Evolutionary conservation across 1,284 basidiomycete genomes (phyloP).

Genomic region (Naganishia cerealis): DNA sequence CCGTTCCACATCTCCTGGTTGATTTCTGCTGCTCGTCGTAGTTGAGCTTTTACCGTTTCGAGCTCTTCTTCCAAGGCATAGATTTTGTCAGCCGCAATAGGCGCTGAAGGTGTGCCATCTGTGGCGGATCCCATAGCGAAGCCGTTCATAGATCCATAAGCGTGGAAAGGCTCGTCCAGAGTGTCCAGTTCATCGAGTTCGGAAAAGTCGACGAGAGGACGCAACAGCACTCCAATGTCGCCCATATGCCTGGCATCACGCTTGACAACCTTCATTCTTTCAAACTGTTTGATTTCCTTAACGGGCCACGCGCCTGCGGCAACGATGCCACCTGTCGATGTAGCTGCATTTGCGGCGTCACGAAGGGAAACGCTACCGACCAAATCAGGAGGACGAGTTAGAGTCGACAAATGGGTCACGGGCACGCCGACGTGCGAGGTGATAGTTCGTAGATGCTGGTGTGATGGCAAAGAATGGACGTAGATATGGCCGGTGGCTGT

Average conservation of each 20-base stretch:
- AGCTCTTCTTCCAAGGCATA: slow-evolving; percentile 71
- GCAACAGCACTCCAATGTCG: slow-evolving; percentile 42
- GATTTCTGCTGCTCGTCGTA: slow-evolving; percentile 75
- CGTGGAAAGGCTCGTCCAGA: not conserved
- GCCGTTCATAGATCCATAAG: slow-evolving; percentile 11
- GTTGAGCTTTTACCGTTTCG: slow-evolving; percentile 63
- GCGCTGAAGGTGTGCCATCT: not conserved
- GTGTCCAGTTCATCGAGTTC: slow-evolving; percentile 34
- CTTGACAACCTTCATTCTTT: slow-evolving; percentile 48
- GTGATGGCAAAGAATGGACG: slow-evolving; percentile 82
- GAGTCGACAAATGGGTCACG: slow-evolving; percentile 71
- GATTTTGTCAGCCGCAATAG: slow-evolving; percentile 46
- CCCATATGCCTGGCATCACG: slow-evolving; percentile 42
- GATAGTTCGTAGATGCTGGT: slow-evolving; percentile 80
- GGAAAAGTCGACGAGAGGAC: slow-evolving; percentile 20
- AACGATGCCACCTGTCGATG: slow-evolving; percentile 43
- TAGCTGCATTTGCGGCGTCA: slow-evolving; percentile 50
- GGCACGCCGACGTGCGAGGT: slow-evolving; percentile 65
- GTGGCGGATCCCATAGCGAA: not conserved
- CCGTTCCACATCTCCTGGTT: slow-evolving; percentile 89
- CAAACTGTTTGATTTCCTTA: slow-evolving; percentile 50
- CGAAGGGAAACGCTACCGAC: slow-evolving; percentile 69
- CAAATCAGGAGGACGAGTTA: slow-evolving; percentile 79
- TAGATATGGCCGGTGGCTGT: slow-evolving; percentile 73
- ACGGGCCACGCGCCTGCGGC: slow-evolving; percentile 43